Conservation (phyloP, 768 basidiomycete genomes). For the Kwoniella sp. region DNA sequence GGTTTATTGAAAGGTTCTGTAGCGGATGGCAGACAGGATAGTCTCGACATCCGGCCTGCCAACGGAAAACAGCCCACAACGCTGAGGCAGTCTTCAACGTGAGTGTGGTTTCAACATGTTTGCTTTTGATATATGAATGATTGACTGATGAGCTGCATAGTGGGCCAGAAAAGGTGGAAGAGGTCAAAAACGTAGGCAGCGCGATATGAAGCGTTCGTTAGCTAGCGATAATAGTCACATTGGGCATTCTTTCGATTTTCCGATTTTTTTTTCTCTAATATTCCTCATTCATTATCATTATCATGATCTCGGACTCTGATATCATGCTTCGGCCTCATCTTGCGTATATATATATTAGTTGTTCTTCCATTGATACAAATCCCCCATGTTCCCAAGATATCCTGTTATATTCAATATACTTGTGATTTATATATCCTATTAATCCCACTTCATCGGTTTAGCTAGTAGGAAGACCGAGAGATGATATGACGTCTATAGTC, state of each 20-base stretch:
- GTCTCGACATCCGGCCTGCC: constrained; percentile 10
- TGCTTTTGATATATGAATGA: too few species aligned
- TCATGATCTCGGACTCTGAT: not conserved
- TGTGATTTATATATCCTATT: not conserved
- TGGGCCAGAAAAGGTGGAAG: constrained; percentile 7
- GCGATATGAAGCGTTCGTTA: constrained; percentile 11
- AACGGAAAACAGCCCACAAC: constrained; percentile 25
- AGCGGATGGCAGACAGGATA: constrained; percentile 10
- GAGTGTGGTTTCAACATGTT: constrained; percentile 10
- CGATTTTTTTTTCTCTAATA: not conserved
- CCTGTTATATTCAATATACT: not conserved
- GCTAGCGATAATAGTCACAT: not conserved
- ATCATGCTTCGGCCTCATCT: not conserved
- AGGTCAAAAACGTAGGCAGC: constrained; percentile 13
- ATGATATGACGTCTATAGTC: not conserved
- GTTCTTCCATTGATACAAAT: not conserved
- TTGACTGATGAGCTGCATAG: not conserved
- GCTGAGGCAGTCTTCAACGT: constrained; percentile 26
- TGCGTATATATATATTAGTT: constrained; percentile 3
- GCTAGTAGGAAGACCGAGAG: not conserved
- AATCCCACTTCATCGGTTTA: not conserved
- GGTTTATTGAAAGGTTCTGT: constrained; percentile 30
- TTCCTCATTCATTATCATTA: too few species aligned
- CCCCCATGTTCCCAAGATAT: not conserved
- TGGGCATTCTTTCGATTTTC: not conserved